phyloP scores from a whole-genome alignment of 1,284 basidiomycete genomes.

The Papiliotrema terrestris region DNA sequence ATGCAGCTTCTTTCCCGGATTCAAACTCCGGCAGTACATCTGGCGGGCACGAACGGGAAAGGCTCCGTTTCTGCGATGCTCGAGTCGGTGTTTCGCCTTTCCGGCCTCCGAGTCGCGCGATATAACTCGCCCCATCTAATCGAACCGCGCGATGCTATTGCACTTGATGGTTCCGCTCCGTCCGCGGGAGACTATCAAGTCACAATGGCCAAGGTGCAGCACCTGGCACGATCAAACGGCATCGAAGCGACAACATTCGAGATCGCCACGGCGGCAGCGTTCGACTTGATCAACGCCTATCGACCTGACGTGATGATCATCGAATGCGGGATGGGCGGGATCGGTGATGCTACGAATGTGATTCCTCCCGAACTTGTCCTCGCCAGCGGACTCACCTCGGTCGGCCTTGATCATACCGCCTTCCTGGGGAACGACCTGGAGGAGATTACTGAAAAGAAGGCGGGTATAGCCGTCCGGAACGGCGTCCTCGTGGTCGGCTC shows the following conservation, averaged over 20 bases:
- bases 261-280: slow-evolving; percentile 73
- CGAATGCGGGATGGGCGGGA: slow-evolving; percentile 94
- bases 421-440: slow-evolving; percentile 76
- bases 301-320: slow-evolving; percentile 76
- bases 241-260: slow-evolving; percentile 72
- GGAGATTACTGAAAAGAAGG: slow-evolving; percentile 79
- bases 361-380: slow-evolving; percentile 67
- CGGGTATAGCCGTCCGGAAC: slow-evolving; percentile 67
- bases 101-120: slow-evolving; percentile 65
- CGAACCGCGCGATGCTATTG: slow-evolving; percentile 71
- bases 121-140: slow-evolving; percentile 94
- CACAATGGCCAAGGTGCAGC: slow-evolving; percentile 56
- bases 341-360: slow-evolving; percentile 89
- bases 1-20: slow-evolving; percentile 62
- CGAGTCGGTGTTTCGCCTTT: slow-evolving; percentile 65
- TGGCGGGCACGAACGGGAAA: slow-evolving; percentile 97
- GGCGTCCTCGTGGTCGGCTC: slow-evolving; percentile 71
- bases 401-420: slow-evolving; percentile 89
- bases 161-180: slow-evolving; percentile 62
- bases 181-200: slow-evolving; percentile 54
- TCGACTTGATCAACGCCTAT: slow-evolving; percentile 64
- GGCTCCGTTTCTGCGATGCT: slow-evolving; percentile 84
- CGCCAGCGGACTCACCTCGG: slow-evolving; percentile 74
- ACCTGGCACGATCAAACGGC: slow-evolving; percentile 52
- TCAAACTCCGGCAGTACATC: slow-evolving; percentile 79